Evolutionary conservation across 345 rosid species (phyloP), one percentile per base, ranked within the genome.

Genomic region (Eucalyptus tenuipes): DNA sequence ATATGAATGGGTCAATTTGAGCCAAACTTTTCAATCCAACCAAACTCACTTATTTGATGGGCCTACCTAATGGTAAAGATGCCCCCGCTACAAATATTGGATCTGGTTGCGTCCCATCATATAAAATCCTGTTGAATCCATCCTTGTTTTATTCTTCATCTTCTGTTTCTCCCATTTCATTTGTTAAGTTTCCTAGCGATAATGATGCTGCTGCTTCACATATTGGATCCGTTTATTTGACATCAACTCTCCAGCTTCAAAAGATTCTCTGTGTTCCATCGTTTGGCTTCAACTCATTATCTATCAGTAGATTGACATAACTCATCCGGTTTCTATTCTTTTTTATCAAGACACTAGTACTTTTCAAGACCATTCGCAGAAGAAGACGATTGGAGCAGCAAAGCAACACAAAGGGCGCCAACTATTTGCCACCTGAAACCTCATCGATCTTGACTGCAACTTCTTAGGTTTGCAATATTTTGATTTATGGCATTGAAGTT

Each of bases 71-170:
- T 57, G n/a, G 7, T 27, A 25, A 27, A 24, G n/a, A 55, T 55
- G 11, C 7, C 29, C n/a, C n/a, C 25, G 0, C n/a, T 25, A 57
- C 2, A 25, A 14, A 57, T 57, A 57, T 57, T 25, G 14, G 0
- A 57, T 57, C 13, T 25, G 0, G 2, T 25, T 24, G 64, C 3
- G 2, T 57, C 2, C 10, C 64, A 57, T 1, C 14, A 5, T 25
- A 25, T 57, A n/a, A 57, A 10, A 57, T 57, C n/a, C 6, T 57
- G 10, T 11, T 25, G 14, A 25, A 25, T 57, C 3, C 1, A 0
- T 57, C 66, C 0, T 57, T 59, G 15, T 59, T 59, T 57, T 11
- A 27, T 27, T 0, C n/a, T 59, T 59, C 66, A 59, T 25, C 66
- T 10, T 59, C 15, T 59, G 11, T 11, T 59, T 25, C 31, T 59